These are phyloP conservation scores for Bondarzewia mesenterica DNA, from an alignment of 1,284 basidiomycete genomes.

Conservation along the genomic window DNA sequence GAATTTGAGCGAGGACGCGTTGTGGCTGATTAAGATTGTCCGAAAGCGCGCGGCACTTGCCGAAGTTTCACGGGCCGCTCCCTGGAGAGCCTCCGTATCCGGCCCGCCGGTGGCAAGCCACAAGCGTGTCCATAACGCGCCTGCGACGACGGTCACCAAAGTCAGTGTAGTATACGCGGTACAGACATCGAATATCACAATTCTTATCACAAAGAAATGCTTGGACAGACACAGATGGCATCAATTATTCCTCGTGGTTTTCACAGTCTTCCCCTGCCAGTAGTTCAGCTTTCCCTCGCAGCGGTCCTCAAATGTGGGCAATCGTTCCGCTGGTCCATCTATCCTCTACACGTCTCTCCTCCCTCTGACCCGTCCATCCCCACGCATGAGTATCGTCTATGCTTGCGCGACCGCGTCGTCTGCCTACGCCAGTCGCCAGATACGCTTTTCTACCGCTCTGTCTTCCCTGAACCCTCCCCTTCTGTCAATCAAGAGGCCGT, in stretches of 20 bases:
- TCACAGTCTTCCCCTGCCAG: constrained; percentile 46
- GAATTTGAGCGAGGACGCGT: too few species aligned
- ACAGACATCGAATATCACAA: neutral
- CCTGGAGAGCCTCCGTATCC: too few species aligned
- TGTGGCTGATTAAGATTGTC: too few species aligned
- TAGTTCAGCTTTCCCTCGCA: constrained; percentile 60
- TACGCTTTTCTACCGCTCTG: constrained; percentile 64
- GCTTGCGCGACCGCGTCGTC: constrained; percentile 73
- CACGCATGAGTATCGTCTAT: constrained; percentile 63
- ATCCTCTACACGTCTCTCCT: constrained; percentile 26
- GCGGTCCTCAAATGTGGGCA: constrained; percentile 75
- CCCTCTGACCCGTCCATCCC: constrained; percentile 14
- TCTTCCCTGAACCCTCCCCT: constrained; percentile 41
- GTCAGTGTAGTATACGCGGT: too few species aligned
- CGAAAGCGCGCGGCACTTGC: too few species aligned
- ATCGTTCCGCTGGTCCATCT: constrained; percentile 71
- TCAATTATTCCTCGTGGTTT: constrained; percentile 33
- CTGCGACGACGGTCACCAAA: too few species aligned
- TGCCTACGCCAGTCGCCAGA: constrained; percentile 70
- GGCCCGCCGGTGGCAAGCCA: too few species aligned
- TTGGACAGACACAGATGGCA: neutral
- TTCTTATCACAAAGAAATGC: neutral
- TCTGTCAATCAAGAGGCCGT: constrained; percentile 25
- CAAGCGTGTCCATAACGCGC: too few species aligned
- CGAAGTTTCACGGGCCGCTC: too few species aligned